Percentiles rank a stretch among this genome's conserved stretches.
Conservation (phyloP, 495 filamentous ascomycete genomes). For the Aspergillus sclerotioniger region DNA sequence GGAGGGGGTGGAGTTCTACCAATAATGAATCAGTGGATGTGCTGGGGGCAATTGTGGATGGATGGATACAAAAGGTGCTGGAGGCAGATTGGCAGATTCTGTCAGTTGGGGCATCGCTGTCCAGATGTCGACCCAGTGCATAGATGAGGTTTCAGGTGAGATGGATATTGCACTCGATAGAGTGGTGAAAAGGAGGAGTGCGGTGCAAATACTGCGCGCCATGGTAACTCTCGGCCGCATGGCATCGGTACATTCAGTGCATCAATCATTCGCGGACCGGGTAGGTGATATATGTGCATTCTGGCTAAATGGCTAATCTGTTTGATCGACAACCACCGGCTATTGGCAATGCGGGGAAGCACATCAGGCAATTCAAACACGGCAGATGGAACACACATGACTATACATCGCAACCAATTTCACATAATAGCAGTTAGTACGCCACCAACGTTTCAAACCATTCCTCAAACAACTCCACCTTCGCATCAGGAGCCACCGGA, state of each 20-base stretch:
- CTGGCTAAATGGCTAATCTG: slow-evolving; percentile 2
- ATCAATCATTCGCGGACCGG: neutral
- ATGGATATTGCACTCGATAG: neutral
- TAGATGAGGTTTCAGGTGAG: neutral
- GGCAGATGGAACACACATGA: no score
- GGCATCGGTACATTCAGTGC: neutral
- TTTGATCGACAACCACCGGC: neutral
- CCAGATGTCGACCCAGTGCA: slow-evolving; percentile 66
- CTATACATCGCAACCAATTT: no score
- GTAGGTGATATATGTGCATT: neutral
- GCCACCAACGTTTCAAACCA: neutral
- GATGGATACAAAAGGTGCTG: slow-evolving; percentile 51
- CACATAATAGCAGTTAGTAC: no score
- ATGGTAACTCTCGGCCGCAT: neutral
- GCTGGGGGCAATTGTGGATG: neutral
- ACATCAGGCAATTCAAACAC: no score
- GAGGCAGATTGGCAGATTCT: slow-evolving; percentile 61
- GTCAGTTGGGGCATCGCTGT: slow-evolving; percentile 65
- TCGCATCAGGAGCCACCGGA: neutral
- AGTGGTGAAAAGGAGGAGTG: neutral
- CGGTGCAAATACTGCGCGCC: neutral
- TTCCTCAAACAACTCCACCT: neutral
- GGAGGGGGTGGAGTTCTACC: slow-evolving; percentile 9
- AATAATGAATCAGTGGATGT: neutral
- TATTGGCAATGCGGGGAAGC: neutral